These are phyloP conservation scores for Golubevia pallescens DNA, from an alignment of 1,284 basidiomycete genomes.

Conservation along the genomic window DNA sequence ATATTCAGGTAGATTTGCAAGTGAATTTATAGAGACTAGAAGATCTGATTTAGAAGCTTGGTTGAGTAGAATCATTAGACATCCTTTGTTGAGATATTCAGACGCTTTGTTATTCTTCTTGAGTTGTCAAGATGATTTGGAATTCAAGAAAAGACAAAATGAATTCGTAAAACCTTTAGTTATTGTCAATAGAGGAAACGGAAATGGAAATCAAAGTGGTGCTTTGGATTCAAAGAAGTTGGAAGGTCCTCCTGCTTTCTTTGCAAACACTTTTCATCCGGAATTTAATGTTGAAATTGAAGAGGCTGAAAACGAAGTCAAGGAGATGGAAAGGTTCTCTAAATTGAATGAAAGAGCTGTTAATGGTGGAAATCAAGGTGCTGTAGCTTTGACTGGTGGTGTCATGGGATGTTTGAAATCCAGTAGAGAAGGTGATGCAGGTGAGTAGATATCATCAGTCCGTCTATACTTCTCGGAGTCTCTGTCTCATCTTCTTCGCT, in stretches of 20 bases:
- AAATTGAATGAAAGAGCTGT: conserved; percentile 30
- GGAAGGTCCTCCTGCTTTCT: conserved; percentile 67
- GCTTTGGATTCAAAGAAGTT: background rate
- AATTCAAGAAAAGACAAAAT: conserved; percentile 14
- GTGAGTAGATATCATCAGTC: too few species aligned
- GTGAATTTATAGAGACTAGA: conserved; percentile 80
- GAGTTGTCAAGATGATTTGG: conserved; percentile 25
- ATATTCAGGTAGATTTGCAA: conserved; percentile 78
- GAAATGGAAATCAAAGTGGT: background rate
- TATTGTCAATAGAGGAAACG: conserved; percentile 12
- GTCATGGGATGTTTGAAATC: too few species aligned
- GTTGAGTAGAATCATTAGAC: conserved; percentile 74
- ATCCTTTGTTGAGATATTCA: conserved; percentile 78
- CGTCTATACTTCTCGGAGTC: too few species aligned
- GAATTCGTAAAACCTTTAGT: background rate
- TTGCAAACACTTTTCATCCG: conserved; percentile 80
- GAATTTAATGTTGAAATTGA: conserved; percentile 84
- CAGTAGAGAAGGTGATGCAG: too few species aligned
- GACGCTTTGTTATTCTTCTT: conserved; percentile 83
- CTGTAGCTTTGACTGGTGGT: too few species aligned
- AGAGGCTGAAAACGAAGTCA: conserved; percentile 27
- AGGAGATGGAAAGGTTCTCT: conserved; percentile 26
- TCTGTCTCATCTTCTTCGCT: too few species aligned
- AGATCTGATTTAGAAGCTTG: conserved; percentile 80
- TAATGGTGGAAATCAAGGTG: conserved; percentile 12